Evolutionary conservation across 1,284 basidiomycete genomes (phyloP).

Genomic region (Rhodotorula sp.): DNA sequence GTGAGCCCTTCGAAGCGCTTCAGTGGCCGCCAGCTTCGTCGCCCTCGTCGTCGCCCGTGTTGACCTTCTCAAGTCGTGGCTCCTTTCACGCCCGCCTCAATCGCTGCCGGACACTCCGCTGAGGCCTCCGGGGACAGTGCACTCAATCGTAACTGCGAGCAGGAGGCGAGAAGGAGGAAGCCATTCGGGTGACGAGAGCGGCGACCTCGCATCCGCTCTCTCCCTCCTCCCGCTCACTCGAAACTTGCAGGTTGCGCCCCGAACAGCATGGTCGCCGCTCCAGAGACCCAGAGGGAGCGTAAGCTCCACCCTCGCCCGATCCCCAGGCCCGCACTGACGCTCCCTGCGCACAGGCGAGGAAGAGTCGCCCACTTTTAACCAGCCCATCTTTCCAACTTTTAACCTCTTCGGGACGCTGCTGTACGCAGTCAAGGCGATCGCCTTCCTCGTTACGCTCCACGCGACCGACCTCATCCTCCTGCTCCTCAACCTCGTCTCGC

Average conservation of each 20-base stretch:
- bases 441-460: slow-evolving; percentile 18
- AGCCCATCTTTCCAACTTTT: neutral
- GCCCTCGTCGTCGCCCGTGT: too few species aligned
- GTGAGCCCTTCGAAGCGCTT: too few species aligned
- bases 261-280: neutral
- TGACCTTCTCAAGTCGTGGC: too few species aligned
- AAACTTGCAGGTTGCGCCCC: neutral
- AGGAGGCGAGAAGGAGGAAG: too few species aligned
- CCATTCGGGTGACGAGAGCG: neutral
- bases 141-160: too few species aligned
- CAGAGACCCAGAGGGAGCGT: neutral
- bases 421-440: neutral
- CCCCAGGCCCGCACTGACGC: neutral
- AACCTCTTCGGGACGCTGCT: neutral
- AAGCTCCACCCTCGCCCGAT: neutral
- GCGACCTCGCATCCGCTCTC: neutral
- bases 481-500: slow-evolving; percentile 18
- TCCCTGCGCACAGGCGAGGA: neutral
- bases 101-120: too few species aligned
- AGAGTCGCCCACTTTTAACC: neutral
- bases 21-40: too few species aligned
- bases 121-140: too few species aligned
- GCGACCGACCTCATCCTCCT: slow-evolving; percentile 9
- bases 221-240: neutral
- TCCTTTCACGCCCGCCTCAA: too few species aligned